phyloP scores from a whole-genome alignment of 2,329 filamentous ascomycete genomes.

The Coleophoma eucalyptorum region DNA sequence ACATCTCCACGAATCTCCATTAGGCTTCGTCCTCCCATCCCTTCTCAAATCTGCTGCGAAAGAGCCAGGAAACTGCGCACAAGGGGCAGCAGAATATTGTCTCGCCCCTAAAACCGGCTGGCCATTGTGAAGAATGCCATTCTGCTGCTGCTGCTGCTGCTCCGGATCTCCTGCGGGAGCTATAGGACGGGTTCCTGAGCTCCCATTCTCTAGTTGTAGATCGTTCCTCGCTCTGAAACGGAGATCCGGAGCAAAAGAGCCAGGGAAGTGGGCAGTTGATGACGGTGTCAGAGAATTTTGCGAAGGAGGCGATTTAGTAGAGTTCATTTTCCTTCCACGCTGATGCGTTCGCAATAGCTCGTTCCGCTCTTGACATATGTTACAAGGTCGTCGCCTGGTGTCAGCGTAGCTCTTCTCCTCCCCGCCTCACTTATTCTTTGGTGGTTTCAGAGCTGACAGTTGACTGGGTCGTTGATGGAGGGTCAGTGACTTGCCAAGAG shows the following conservation, averaged over 20 bases:
- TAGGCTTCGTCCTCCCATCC: constrained; percentile 6
- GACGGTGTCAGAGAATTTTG: background rate
- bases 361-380: no score
- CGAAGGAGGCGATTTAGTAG: background rate
- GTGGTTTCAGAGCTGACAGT: no score
- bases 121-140: background rate
- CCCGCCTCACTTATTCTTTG: no score
- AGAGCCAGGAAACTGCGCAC: constrained; percentile 14
- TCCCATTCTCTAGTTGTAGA: background rate
- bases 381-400: no score
- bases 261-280: background rate
- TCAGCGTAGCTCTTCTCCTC: no score
- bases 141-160: background rate
- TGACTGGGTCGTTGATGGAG: no score
- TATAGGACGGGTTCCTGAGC: background rate
- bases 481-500: no score
- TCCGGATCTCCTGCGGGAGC: background rate
- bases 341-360: no score
- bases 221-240: no score
- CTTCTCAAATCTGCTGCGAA: constrained; percentile 12
- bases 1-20: background rate
- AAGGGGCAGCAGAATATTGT: background rate
- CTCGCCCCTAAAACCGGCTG: background rate
- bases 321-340: no score
- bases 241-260: background rate